Base-by-base conservation (phyloP, 2,329 filamentous ascomycete species). In the Curvularia sp. region DNA sequence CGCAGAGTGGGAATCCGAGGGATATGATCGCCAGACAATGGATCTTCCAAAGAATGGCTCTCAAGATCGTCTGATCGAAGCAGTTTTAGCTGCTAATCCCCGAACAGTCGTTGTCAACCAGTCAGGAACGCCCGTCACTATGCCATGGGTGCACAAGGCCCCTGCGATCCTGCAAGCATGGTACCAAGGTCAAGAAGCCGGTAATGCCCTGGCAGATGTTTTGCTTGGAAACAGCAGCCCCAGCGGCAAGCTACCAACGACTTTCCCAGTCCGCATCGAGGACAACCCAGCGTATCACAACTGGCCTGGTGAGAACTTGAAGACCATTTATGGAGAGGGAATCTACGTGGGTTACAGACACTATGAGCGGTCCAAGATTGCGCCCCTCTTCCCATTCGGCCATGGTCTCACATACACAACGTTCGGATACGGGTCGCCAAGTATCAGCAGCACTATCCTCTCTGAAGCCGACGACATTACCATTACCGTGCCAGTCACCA, bases 101-200 rank as follows among this genome's bases (percentile, higher is more conserved):
- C 87, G 87, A 60, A 88, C 88, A 1, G 84, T 87, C 1, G 85
- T 94, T 4, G 88, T 93, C 18, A 87, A 91, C 71, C 90, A 93
- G 73, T 91, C 89, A 1, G 90, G 90, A 24, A 91, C 89, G 0
- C 90, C 91, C 0, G 84, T 89, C 26, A 81, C 83, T 4, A 87
- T 91, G 87, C 88, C 89, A 15, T 93, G 89, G 90, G 85, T 81
- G 1, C 80, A 86, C 62, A 76, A 81, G 22, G 87, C 89, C 2
- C 85, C 88, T 3, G 85, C 88, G 1, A 86, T 92, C 30, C 70
- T 93, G 0, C 89, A 92, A 71, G 85, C 90, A 7, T 95, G 91
- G 90, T 95, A 93, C 69, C 90, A 91, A 60, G 91, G 92, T n/a
- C 92, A 95, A 69, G 91, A 95, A 79, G 89, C 89, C 5, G 92